Evolutionary conservation across 257 asterid species (phyloP), one percentile per base, ranked within the genome.

Genomic region (Mitragyna speciosa): DNA sequence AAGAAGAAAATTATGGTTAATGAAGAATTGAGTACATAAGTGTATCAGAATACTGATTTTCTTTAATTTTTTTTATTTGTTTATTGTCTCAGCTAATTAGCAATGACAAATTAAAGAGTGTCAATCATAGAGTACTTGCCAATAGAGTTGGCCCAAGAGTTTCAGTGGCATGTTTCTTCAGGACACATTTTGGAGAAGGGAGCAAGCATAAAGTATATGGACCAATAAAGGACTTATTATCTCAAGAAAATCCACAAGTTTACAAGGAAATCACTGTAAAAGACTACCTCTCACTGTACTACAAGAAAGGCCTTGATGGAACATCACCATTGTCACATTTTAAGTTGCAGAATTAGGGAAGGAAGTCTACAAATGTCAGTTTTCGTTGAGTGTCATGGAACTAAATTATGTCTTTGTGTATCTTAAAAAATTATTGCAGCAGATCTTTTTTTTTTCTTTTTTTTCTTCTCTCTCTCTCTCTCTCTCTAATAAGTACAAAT

Each of bases 181-280:
- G 81, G 75, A 81, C 67, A 56, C 83, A 59, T 45, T 36, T 14
- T 80, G 78, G 41, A 59, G 84, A 66, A 20, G 49, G 49, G 49
- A 47, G 2, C 75, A 70, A 43, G 24, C 72, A 48, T 12, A 52
- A 56, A 78, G 36, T 80, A 56, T 89, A 86, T 64, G 88, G 89
- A 16, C 93, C 95, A 15, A 86, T 89, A 45, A 75, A 84, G 61
- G 90, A 91, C 75, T 82, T 91, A 56, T 41, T 87, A 49, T 83
- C 93, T 4, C 82, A 89, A 77, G 85, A 82, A 24, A 86, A 81
- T 77, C 93, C 96, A 1, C 82, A 86, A 3, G 22, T 84, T 19
- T 90, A 87, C 75, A 82, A 72, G 70, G 84, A 77, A 26, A 86
- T 79, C 15, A 54, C 75, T 1, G 12, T 91, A 10, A 81, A 80